Base-by-base conservation (phyloP, 768 basidiomycete genomes). In the Suillus subluteus region DNA sequence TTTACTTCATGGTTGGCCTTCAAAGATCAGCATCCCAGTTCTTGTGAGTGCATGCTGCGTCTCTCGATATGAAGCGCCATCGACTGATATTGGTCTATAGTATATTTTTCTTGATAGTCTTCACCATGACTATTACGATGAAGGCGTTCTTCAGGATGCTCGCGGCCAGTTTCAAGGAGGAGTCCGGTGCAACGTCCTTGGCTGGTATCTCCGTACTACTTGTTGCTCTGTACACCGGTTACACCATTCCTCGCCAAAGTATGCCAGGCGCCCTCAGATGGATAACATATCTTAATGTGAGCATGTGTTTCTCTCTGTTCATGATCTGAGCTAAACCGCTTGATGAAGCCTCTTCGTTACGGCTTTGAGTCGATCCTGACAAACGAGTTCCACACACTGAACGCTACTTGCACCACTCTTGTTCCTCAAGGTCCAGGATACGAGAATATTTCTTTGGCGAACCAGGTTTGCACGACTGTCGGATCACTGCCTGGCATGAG, bases 121-220 rank as follows among this genome's bases (percentile, higher is more conserved):
- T 86, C 63, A 75, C 80, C 4, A 82, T 87, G 70, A 83, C 87
- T 30, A 62, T 92, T 38, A 80, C 86, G 8, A 90, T 94, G 87
- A 90, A 88, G 73, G 84, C 86, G 0, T 94, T 87, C 82, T 95
- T 92, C 84, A 83, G 93, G 50, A 80, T 80, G 0, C 70, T 91
- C 37, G 87, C 89, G 1, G 86, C 89, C 0, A 80, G 79, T 16
- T 87, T 88, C 71, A 79, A 79, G 44, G 76, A 79, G 21, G 83
- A 85, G 52, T 83, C 88, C 0, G 82, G 84, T 0, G 89, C 90
- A 11, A 65, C 77, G 56, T 72, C 79, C 4, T 44, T 75, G 1
- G 71, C 78, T 0, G 77, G 73, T 6, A 52, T 83, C 65, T 63
- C 75, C 64, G 74, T 81, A 43, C 73, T 84, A 63, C 75, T 77